Evolutionary conservation across 169 alveolate genomes (phyloP).

Genomic region (Plasmodium vivax): DNA sequence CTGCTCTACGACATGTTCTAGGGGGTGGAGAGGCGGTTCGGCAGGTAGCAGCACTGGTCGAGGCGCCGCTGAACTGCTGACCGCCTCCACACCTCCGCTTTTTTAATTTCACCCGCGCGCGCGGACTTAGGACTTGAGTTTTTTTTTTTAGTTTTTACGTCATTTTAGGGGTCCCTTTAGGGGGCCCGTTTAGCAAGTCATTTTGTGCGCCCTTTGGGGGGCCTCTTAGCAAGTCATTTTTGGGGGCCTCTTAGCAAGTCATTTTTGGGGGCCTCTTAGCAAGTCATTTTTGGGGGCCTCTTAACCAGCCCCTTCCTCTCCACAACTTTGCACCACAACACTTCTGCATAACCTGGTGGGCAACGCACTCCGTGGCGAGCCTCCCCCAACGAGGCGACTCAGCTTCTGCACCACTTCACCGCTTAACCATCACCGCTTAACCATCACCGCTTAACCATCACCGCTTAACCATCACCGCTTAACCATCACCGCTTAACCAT

Average conservation of each 20-base stretch:
- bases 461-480: not conserved
- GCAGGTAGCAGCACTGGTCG: too few relatives aligned
- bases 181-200: too few relatives aligned
- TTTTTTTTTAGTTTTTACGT: not conserved
- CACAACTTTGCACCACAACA: not conserved
- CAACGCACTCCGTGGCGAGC: not conserved
- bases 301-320: not conserved
- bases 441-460: not conserved
- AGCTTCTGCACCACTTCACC: not conserved
- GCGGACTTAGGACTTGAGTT: not conserved
- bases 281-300: not conserved
- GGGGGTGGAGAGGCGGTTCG: not conserved
- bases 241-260: not conserved
- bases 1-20: constrained; percentile 39
- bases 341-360: not conserved
- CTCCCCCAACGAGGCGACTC: not conserved
- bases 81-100: not conserved
- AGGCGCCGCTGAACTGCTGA: too few relatives aligned
- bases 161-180: not conserved
- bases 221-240: not conserved
- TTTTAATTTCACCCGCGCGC: not conserved
- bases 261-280: not conserved
- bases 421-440: not conserved
- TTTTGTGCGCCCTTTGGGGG: too few relatives aligned
- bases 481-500: too few relatives aligned